Conservation (phyloP, 2,329 filamentous ascomycete genomes). For the Cladophialophora carrionii region DNA sequence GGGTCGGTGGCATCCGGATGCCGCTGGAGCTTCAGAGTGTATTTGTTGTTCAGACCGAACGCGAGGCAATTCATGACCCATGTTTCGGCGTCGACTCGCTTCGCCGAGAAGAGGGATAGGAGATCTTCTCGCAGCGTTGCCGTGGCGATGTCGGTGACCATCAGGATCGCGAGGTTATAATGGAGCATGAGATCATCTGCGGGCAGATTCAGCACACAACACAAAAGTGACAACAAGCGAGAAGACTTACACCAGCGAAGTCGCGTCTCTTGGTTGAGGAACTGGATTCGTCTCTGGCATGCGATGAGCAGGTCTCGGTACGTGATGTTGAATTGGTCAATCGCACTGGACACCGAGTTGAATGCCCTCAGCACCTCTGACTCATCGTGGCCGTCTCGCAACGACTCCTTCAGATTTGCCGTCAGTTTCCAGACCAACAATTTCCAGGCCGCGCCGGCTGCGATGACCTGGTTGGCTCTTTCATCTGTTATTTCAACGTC, state of each 20-base stretch:
- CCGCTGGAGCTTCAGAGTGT: conserved; percentile 27
- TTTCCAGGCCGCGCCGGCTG: conserved; percentile 40
- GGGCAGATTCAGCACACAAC: not conserved
- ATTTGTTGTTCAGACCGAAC: conserved; percentile 42
- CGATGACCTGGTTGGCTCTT: conserved; percentile 42
- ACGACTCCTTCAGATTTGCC: conserved; percentile 42
- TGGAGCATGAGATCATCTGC: conserved; percentile 41
- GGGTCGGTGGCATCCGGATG: not conserved
- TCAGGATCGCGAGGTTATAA: conserved; percentile 40
- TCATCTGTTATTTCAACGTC: conserved; percentile 40
- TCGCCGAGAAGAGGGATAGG: conserved; percentile 35
- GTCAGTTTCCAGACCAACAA: conserved; percentile 42
- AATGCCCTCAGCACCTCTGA: conserved; percentile 40
- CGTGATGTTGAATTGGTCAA: conserved; percentile 41
- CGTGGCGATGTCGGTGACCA: conserved; percentile 40
- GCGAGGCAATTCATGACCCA: conserved; percentile 40
- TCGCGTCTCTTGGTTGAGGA: conserved; percentile 41
- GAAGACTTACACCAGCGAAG: conserved; percentile 41
- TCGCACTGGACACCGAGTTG: conserved; percentile 39
- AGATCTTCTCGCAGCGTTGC: conserved; percentile 39
- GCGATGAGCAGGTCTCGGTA: conserved; percentile 39
- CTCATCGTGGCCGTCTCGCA: conserved; percentile 42
- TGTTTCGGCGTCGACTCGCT: conserved; percentile 38
- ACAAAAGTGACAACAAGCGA: not conserved
- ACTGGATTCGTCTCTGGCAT: conserved; percentile 42